These are phyloP conservation scores for Diplodia corticola DNA, from an alignment of 2,329 filamentous ascomycete genomes.

Conservation along the genomic window DNA sequence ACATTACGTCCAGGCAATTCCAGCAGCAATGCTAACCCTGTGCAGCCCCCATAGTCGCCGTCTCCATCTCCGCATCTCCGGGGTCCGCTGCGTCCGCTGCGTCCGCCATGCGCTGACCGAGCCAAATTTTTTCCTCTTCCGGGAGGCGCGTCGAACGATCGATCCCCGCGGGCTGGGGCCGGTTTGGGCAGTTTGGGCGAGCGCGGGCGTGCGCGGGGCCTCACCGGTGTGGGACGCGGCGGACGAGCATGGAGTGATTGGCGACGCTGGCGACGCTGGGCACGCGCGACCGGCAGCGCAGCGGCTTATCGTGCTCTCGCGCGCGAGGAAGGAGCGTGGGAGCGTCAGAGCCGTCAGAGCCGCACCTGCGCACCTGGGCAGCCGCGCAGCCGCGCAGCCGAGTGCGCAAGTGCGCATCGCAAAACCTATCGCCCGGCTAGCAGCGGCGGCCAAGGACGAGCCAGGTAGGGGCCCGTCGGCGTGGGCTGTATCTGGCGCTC, in stretches of 20 bases:
- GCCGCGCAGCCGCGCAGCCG: not conserved
- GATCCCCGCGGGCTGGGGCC: not conserved
- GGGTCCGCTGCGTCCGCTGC: not conserved
- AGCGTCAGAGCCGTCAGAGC: not conserved
- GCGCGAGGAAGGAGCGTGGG: not conserved
- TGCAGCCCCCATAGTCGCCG: not conserved
- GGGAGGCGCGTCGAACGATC: not conserved
- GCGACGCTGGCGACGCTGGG: not conserved
- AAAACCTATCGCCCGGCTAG: no score
- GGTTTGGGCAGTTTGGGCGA: not conserved
- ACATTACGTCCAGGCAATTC: constrained; percentile 12
- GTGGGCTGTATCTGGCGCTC: not conserved
- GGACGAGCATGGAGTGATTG: constrained; percentile 3
- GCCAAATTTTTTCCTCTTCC: not conserved
- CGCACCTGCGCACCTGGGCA: no score
- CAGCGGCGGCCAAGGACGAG: no score
- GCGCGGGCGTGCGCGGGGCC: not conserved
- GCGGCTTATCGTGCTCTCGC: not conserved
- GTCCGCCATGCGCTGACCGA: not conserved
- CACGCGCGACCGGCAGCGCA: no score
- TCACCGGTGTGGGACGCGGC: constrained; percentile 10
- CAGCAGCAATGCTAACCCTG: not conserved
- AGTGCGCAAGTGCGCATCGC: no score
- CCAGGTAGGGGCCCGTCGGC: constrained; percentile 6
- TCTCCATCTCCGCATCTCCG: not conserved